Evolutionary conservation across 768 basidiomycete species (phyloP).

Genomic region (Brasilioporus rufonigricans): DNA sequence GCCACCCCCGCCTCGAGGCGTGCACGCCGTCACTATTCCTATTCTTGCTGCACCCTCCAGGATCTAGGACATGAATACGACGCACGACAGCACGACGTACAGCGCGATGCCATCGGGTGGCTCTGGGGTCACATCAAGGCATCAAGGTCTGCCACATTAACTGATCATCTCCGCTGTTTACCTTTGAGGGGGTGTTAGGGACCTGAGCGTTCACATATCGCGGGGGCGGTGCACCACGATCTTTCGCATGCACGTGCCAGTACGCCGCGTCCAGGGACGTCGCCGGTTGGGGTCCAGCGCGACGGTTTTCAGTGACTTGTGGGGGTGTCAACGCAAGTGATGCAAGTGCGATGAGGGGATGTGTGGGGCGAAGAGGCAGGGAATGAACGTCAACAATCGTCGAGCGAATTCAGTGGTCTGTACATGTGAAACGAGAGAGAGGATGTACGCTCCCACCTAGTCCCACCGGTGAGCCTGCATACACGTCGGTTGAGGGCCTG

Average conservation of each 20-base stretch:
- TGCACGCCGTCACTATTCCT: not conserved
- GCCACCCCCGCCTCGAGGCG: conserved; percentile 13
- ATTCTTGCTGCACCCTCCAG: no score
- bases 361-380: not conserved
- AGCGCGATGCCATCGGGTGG: not conserved
- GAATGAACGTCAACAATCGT: not conserved
- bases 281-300: no score
- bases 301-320: not conserved
- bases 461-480: not conserved
- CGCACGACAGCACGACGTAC: no score
- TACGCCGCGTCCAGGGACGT: no score
- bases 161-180: conserved; percentile 20
- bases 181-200: not conserved
- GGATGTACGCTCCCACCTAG: not conserved
- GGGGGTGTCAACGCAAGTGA: not conserved
- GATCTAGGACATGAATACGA: not conserved
- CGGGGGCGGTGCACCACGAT: no score
- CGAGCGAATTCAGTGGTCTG: not conserved
- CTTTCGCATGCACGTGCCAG: no score
- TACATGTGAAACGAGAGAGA: not conserved
- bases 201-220: not conserved
- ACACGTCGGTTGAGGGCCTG: not conserved
- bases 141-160: conserved; percentile 9
- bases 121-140: not conserved
- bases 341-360: not conserved